Percentiles rank a stretch among this genome's conserved stretches.
phyloP scores from a whole-genome alignment of 768 basidiomycete species.

The Leucocoprinus birnbaumii region DNA sequence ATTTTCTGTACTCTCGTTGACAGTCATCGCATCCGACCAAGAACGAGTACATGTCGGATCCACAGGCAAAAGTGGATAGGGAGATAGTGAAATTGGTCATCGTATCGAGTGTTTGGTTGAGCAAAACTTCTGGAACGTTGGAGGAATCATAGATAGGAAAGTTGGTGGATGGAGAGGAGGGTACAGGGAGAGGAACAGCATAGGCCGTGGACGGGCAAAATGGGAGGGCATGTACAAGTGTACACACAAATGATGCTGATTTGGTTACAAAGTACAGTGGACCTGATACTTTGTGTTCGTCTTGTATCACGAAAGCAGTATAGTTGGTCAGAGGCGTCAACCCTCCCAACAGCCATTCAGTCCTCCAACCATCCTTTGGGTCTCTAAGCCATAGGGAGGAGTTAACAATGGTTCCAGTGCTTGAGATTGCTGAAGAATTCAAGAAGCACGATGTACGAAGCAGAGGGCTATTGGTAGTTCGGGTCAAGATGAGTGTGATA shows the following conservation, averaged over 20 bases:
- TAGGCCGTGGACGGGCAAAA: slow-evolving; percentile 75
- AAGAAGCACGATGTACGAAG: slow-evolving; percentile 63
- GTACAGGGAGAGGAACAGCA: slow-evolving; percentile 61
- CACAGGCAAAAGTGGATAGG: slow-evolving; percentile 74
- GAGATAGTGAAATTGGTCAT: slow-evolving; percentile 73
- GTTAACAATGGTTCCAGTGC: slow-evolving; percentile 36
- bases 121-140: background rate
- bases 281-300: slow-evolving; percentile 53
- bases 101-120: slow-evolving; percentile 40
- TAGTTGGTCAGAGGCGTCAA: slow-evolving; percentile 72
- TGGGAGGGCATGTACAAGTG: slow-evolving; percentile 65
- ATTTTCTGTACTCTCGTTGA: slow-evolving; percentile 65
- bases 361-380: slow-evolving; percentile 52
- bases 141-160: slow-evolving; percentile 10
- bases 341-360: slow-evolving; percentile 62
- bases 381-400: slow-evolving; percentile 58
- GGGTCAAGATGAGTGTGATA: slow-evolving; percentile 42
- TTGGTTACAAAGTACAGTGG: slow-evolving; percentile 78
- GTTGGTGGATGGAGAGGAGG: slow-evolving; percentile 36
- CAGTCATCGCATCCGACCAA: slow-evolving; percentile 77
- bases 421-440: slow-evolving; percentile 21
- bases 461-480: slow-evolving; percentile 39
- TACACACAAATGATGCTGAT: slow-evolving; percentile 69
- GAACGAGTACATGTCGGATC: slow-evolving; percentile 77
- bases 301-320: slow-evolving; percentile 64